Conservation (phyloP, 2,329 filamentous ascomycete genomes). For the Botrytis galanthina region DNA sequence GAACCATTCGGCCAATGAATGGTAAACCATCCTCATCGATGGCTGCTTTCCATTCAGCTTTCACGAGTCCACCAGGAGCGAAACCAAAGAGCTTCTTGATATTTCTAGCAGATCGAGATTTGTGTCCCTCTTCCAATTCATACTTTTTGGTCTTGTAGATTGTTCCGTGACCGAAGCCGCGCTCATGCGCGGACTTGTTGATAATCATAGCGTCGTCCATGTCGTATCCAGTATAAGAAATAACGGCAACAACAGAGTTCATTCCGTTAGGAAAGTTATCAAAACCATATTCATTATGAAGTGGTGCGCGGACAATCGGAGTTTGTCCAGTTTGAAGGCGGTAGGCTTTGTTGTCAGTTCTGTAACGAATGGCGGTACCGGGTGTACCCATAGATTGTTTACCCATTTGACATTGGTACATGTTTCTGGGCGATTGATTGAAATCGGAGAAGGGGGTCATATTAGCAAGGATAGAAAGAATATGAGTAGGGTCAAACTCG, state of each 20-base stretch:
- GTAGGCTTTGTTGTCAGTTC: constrained; percentile 97
- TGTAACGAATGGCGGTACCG: constrained; percentile 76
- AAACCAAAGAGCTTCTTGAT: constrained; percentile 88
- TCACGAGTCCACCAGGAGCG: constrained; percentile 71
- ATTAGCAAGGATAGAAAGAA: constrained; percentile 94
- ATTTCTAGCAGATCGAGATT: constrained; percentile 63
- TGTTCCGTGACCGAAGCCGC: constrained; percentile 91
- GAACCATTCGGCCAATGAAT: constrained; percentile 71
- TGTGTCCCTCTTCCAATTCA: constrained; percentile 72
- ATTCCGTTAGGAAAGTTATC: constrained; percentile 98
- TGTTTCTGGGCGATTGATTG: constrained; percentile 97
- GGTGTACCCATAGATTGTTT: constrained; percentile 99
- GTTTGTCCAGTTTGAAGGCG: constrained; percentile 93
- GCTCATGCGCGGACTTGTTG: constrained; percentile 94
- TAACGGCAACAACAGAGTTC: constrained; percentile 94
- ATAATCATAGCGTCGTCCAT: constrained; percentile 99
- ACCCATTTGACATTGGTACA: constrained; percentile 99
- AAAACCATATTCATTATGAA: constrained; percentile 94
- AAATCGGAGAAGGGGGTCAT: constrained; percentile 99
- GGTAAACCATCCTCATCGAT: constrained; percentile 89
- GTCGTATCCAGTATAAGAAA: constrained; percentile 98
- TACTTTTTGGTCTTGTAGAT: constrained; percentile 98
- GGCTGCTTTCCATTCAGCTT: constrained; percentile 65
- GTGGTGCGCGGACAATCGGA: constrained; percentile 83
- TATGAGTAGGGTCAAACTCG: constrained; percentile 91